Conservation (phyloP, 805 yeast genomes). For the Cyberlindnera saturnus region DNA sequence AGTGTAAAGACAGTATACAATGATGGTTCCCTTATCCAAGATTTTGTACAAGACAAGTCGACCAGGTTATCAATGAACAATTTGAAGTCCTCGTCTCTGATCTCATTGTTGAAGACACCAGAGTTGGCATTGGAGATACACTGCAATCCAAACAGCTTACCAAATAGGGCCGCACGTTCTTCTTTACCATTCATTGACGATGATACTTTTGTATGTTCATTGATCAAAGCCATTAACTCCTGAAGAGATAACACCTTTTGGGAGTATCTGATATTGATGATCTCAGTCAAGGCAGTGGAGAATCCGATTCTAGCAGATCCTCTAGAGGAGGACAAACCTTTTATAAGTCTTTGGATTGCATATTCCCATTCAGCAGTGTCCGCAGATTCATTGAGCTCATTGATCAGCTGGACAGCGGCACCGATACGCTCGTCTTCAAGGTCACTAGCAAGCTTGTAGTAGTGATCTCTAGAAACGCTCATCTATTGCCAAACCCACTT, state of each 20-base stretch:
- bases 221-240: conserved; percentile 31
- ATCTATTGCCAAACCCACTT: conserved; percentile 14
- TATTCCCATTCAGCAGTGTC: conserved; percentile 67
- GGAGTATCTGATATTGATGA: conserved; percentile 32
- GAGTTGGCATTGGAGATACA: conserved; percentile 40
- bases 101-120: conserved; percentile 27
- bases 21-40: conserved; percentile 84
- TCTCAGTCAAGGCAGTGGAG: conserved; percentile 79
- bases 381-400: conserved; percentile 44
- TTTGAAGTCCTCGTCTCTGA: conserved; percentile 24
- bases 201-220: conserved; percentile 31
- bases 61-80: conserved; percentile 43
- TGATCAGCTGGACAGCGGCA: conserved; percentile 62
- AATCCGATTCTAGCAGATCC: conserved; percentile 85
- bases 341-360: conserved; percentile 70
- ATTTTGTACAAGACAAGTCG: conserved; percentile 55
- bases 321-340: conserved; percentile 76
- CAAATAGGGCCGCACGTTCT: conserved; percentile 74
- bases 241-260: conserved; percentile 31
- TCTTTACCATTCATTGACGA: conserved; percentile 68
- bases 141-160: conserved; percentile 80
- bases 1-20: conserved; percentile 63
- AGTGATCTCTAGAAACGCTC: conserved; percentile 67
- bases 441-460: conserved; percentile 73
- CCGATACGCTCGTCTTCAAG: conserved; percentile 62